A percentile compares a stretch with the other conserved stretches of the same genome.
phyloP scores from a whole-genome alignment of 805 yeast species.

The Nakazawaea laoshanensis region DNA sequence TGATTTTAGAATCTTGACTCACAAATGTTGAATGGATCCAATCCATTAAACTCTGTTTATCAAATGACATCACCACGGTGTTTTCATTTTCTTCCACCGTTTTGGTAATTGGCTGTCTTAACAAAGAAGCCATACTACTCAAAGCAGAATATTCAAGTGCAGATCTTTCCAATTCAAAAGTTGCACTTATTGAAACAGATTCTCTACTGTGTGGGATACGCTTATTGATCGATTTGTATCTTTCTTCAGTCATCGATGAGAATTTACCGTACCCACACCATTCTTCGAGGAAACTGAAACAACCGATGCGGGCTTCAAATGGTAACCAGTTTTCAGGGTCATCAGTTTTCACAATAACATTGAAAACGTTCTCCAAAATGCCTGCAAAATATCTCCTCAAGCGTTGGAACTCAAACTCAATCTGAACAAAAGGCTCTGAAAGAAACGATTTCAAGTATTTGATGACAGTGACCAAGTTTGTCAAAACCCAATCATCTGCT shows the following conservation, averaged over 20 bases:
- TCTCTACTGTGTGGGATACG: conserved; percentile 26
- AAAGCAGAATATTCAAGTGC: conserved; percentile 64
- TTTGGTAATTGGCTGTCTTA: conserved; percentile 63
- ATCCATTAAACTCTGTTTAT: conserved; percentile 52
- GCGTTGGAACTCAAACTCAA: conserved; percentile 63
- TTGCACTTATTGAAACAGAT: conserved; percentile 50
- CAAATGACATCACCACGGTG: conserved; percentile 55
- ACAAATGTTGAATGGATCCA: conserved; percentile 78
- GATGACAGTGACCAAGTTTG: conserved; percentile 52
- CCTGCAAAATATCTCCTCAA: conserved; percentile 80
- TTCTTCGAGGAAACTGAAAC: conserved; percentile 75
- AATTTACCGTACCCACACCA: conserved; percentile 92
- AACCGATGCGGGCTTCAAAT: conserved; percentile 75
- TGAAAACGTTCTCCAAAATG: conserved; percentile 65
- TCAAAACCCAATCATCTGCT: conserved; percentile 61
- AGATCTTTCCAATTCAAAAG: conserved; percentile 72
- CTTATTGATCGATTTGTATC: conserved; percentile 52
- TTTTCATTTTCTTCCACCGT: conserved; percentile 36
- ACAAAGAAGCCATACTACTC: conserved; percentile 76
- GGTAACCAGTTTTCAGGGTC: conserved; percentile 59
- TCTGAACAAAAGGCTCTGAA: conserved; percentile 48
- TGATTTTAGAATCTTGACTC: conserved; percentile 48
- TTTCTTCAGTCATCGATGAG: conserved; percentile 48
- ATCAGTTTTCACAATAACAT: conserved; percentile 37
- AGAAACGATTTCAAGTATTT: conserved; percentile 51